These are phyloP conservation scores for Alternaria arborescens DNA, from an alignment of 2,329 filamentous ascomycete genomes.

Conservation along the genomic window DNA sequence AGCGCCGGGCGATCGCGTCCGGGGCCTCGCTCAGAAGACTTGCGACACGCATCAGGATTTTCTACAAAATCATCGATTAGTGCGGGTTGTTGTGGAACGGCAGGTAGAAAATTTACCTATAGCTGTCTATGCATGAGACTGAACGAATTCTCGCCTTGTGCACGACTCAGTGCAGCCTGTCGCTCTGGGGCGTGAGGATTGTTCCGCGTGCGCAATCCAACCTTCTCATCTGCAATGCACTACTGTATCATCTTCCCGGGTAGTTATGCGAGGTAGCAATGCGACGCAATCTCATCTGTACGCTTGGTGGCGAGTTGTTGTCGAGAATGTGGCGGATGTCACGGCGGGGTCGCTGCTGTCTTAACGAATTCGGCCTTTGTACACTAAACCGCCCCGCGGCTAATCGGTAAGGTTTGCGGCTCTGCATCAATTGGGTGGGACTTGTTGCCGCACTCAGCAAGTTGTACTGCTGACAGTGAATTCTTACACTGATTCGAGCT, in stretches of 20 bases:
- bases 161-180: neutral
- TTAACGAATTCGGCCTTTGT: constrained; percentile 4
- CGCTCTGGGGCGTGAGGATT: neutral
- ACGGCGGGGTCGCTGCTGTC: constrained; percentile 20
- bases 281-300: neutral
- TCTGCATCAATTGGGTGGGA: constrained; percentile 5
- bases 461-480: neutral
- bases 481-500: neutral
- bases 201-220: neutral
- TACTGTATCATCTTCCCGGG: neutral
- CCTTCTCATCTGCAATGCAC: neutral
- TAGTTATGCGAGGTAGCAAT: neutral
- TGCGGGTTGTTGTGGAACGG: constrained; percentile 5
- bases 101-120: constrained; percentile 11
- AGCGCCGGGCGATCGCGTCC: constrained; percentile 18
- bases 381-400: constrained; percentile 21
- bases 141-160: neutral
- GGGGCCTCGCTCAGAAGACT: constrained; percentile 16
- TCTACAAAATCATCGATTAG: constrained; percentile 16
- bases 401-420: constrained; percentile 28
- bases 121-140: neutral
- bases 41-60: constrained; percentile 10
- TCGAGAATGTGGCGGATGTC: constrained; percentile 21
- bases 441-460: neutral
- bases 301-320: constrained; percentile 9